These are phyloP conservation scores for Theobroma grandiflorum DNA, from an alignment of 441 rosid species.

Conservation along the genomic window DNA sequence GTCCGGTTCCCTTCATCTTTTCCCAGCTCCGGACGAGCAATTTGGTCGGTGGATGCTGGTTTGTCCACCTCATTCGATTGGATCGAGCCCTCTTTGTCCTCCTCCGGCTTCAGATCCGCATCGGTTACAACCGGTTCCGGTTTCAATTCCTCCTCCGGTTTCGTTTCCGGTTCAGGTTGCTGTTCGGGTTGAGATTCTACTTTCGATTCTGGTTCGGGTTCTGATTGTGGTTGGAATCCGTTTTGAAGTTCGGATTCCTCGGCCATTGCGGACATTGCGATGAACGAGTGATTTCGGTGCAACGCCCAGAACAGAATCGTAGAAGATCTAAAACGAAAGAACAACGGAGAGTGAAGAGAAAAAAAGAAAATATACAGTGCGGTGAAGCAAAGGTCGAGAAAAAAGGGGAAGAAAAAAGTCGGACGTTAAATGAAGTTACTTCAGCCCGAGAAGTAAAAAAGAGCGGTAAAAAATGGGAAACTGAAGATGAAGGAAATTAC, in stretches of 20 bases:
- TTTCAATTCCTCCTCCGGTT: slow-evolving; percentile 30
- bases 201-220: slow-evolving; percentile 25
- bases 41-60: slow-evolving; percentile 37
- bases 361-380: slow-evolving; percentile 28
- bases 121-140: slow-evolving; percentile 24
- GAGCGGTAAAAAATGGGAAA: background rate
- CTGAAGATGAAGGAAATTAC: background rate
- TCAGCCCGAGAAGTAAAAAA: background rate
- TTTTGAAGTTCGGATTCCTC: slow-evolving; percentile 57
- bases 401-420: background rate
- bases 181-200: slow-evolving; percentile 27
- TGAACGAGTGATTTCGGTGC: background rate
- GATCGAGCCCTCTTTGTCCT: slow-evolving; percentile 46
- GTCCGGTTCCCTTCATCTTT: slow-evolving; percentile 72
- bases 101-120: slow-evolving; percentile 39
- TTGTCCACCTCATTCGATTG: slow-evolving; percentile 40
- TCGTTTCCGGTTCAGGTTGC: slow-evolving; percentile 20
- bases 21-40: slow-evolving; percentile 39
- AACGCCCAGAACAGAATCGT: slow-evolving; percentile 4
- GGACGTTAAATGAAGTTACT: background rate
- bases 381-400: background rate
- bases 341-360: slow-evolving; percentile 22
- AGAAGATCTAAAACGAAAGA: slow-evolving; percentile 33
- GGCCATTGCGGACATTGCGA: slow-evolving; percentile 45
- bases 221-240: slow-evolving; percentile 41